Conservation (phyloP, 768 basidiomycete species). For the Boletus reticulatus region DNA sequence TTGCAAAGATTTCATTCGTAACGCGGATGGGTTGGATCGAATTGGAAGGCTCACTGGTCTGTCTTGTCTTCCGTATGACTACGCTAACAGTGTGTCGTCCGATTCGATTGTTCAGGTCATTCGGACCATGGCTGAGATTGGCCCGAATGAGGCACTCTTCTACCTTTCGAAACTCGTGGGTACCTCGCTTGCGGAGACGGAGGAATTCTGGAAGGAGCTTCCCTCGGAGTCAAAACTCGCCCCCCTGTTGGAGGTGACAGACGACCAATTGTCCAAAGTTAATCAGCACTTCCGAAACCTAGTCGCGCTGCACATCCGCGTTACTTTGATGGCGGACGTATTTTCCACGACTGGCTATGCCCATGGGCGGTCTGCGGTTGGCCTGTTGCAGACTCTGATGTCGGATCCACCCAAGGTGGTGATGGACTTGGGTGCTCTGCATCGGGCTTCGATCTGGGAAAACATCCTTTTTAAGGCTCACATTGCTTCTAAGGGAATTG, state of each 20-base stretch:
- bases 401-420: slow-evolving; percentile 62
- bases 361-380: slow-evolving; percentile 73
- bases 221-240: slow-evolving; percentile 59
- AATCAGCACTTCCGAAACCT: slow-evolving; percentile 71
- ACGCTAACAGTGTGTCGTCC: slow-evolving; percentile 79
- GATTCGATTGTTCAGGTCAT: slow-evolving; percentile 88
- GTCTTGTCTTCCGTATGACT: slow-evolving; percentile 88
- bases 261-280: slow-evolving; percentile 44
- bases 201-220: slow-evolving; percentile 63
- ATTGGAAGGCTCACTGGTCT: slow-evolving; percentile 77
- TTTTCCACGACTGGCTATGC: slow-evolving; percentile 81
- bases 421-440: slow-evolving; percentile 70
- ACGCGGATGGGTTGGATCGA: slow-evolving; percentile 67
- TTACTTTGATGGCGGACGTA: slow-evolving; percentile 83
- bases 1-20: slow-evolving; percentile 83
- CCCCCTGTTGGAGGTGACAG: slow-evolving; percentile 55
- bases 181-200: slow-evolving; percentile 65
- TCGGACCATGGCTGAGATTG: slow-evolving; percentile 84
- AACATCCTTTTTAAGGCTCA: slow-evolving; percentile 73
- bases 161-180: slow-evolving; percentile 71
- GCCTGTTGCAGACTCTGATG: slow-evolving; percentile 74
- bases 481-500: slow-evolving; percentile 52
- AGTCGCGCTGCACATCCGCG: slow-evolving; percentile 72
- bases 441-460: slow-evolving; percentile 84
- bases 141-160: slow-evolving; percentile 71